Base-by-base conservation (phyloP, 805 yeast species). In the Pichia kluyveri region DNA sequence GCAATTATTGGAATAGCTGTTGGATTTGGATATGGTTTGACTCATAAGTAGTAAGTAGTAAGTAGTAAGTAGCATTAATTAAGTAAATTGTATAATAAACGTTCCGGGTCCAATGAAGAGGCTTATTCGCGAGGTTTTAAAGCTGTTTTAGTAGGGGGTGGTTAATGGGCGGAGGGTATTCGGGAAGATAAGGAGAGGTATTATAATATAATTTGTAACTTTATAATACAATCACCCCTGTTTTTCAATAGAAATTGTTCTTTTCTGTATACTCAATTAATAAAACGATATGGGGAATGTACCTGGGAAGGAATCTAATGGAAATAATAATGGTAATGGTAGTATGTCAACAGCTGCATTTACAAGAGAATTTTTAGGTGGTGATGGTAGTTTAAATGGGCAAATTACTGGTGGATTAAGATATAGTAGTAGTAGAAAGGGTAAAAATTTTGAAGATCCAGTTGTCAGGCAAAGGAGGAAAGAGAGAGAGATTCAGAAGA, bases 401-500 rank as follows among this genome's bases (percentile, higher is more conserved):
- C 37, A 34, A 8, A 15, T 12, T 10, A 19, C 23, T 19, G 2
- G 15, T 15, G 17, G 17, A 8, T 15, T 14, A 2, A 12, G 37
- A 15, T 34, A 34, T 34, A 14, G 18, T 14, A 14, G 18, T 14
- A 37, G 28, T n/a, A 38, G n/a, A 8, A 37, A 37, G 23, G 11
- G 11, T 17, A 23, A 23, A 23, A 4, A 23, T 23, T 8, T 7
- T 27, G 36, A 8, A 7, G 42, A 36, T 15, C 30, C 31, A 2
- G 10, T 12, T 9, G n/a, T 30, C 12, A 38, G 30, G 19, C 40
- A 56, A 41, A 59, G 58, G 48, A 75, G 67, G 55, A 66, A 61
- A 49, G 70, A 66, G 42, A 62, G 64, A 32, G 73, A 73, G n/a
- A 76, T 68, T 43, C 90, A 84, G 38, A 78, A 76, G 58, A 82